Evolutionary conservation across 176 grass and related monocot genomes (phyloP).

Genomic region (Areca catechu): DNA sequence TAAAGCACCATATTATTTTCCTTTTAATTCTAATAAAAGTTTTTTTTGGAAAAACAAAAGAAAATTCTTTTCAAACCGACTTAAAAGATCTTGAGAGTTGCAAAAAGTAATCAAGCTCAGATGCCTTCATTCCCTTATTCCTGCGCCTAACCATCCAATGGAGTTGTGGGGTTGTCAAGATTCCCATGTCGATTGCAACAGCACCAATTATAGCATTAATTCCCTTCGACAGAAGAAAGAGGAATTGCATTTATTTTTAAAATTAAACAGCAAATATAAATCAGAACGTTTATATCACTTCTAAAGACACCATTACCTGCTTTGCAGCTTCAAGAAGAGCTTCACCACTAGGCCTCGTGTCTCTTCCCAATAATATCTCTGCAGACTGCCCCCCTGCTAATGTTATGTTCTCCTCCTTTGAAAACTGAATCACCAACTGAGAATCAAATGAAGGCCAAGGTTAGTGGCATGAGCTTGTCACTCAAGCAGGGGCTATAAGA

Average conservation of each 20-base stretch:
- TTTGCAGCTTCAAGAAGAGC: slow-evolving; percentile 61
- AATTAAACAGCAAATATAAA: not conserved
- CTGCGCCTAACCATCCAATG: slow-evolving; percentile 87
- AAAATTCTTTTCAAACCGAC: slow-evolving; percentile 20
- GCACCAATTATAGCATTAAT: slow-evolving; percentile 60
- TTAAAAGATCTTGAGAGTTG: slow-evolving; percentile 69
- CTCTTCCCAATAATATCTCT: slow-evolving; percentile 65
- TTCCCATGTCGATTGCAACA: slow-evolving; percentile 57
- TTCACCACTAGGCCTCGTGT: slow-evolving; percentile 82
- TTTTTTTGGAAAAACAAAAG: no score
- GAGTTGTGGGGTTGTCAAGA: slow-evolving; percentile 81
- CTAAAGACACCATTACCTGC: slow-evolving; percentile 33
- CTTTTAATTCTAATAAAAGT: no score
- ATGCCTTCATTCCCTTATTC: slow-evolving; percentile 50
- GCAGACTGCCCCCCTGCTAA: slow-evolving; percentile 40
- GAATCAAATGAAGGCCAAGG: not conserved
- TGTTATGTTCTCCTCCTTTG: slow-evolving; percentile 48
- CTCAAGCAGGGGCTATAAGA: no score
- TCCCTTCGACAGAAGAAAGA: slow-evolving; percentile 34
- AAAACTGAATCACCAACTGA: slow-evolving; percentile 68
- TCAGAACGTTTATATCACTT: slow-evolving; percentile 8
- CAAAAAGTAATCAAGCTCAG: slow-evolving; percentile 62
- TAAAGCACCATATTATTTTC: not conserved
- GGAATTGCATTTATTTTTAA: not conserved
- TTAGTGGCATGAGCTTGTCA: no score